Evolutionary conservation across 305 asterid genomes (phyloP), one percentile per base, ranked within the genome.

Genomic region (Fraxinus xanthoxyloides): DNA sequence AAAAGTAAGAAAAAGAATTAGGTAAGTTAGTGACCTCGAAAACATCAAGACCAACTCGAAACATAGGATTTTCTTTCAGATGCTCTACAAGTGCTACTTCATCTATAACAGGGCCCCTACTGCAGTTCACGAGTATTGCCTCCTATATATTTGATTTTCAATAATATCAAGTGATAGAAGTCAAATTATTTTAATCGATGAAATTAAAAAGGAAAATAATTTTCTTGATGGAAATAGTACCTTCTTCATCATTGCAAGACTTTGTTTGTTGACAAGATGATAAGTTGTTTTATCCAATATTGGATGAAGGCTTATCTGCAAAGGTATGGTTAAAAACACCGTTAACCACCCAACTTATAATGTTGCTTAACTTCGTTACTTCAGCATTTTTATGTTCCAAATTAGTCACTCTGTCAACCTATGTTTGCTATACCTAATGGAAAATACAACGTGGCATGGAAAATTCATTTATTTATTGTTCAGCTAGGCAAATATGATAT

Each of bases 31-130:
- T 80, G 85, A 95, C 99, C 98, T 95, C 99, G 84, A 95, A 95
- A 75, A 95, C 99, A 88, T 95, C 99, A 82, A 95, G 98, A 17
- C 97, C 99, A 87, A 94, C 99, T 85, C 98, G 91, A 83, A 95
- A 95, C 99, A 95, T 95, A 46, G 98, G 99, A 86, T 94, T 95
- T 23, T 85, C 94, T 83, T 84, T 95, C 85, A 95, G 88, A 85
- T 95, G 99, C 82, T 94, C 95, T 1, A 95, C 99, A 1, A 95
- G 99, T 79, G 98, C 98, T n/a, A 78, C 97, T 92, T 95, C 99
- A 73, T 95, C 97, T 34, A 95, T 30, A 38, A 95, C 99, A 23
- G 99, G 99, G n/a, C 99, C 99, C 86, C 98, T 88, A 91, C 99
- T 95, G 91, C 99, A 95, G 90, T 95, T 95, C 61, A 95, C 83